Conservation (phyloP, 495 filamentous ascomycete species). For the Immersiella caudata region DNA sequence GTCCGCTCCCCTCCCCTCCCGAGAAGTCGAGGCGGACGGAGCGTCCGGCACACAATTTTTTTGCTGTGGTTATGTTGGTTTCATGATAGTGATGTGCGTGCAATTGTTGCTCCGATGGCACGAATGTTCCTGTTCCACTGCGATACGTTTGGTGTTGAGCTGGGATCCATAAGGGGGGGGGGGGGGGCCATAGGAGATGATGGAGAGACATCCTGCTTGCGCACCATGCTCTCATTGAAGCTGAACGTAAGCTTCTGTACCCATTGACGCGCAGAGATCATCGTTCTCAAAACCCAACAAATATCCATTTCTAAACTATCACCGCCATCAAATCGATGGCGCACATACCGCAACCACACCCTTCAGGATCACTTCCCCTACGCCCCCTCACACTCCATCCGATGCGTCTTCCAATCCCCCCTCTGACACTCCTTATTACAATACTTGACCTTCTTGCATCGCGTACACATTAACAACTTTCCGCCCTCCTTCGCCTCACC, state of each 20-base stretch:
- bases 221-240: no score
- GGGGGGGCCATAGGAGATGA: no score
- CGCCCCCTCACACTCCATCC: conserved; percentile 35
- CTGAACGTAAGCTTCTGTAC: no score
- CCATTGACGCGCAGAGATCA: no score
- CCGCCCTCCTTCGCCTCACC: conserved; percentile 24
- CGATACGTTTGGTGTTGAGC: no score
- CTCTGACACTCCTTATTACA: conserved; percentile 43
- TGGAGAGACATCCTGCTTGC: no score
- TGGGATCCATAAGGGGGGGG: no score
- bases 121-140: no score
- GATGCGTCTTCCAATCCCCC: conserved; percentile 44
- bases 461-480: conserved; percentile 32
- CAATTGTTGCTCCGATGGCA: background rate
- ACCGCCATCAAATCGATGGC: no score
- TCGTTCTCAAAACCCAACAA: no score
- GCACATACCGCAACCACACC: no score
- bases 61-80: background rate
- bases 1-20: background rate
- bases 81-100: background rate
- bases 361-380: background rate
- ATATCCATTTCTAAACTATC: no score
- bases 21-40: background rate
- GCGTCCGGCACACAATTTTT: background rate
- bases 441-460: conserved; percentile 38